These are phyloP conservation scores for Chytriomyces sp. DNA, from an alignment of 192 early-diverging fungal species.

Conservation along the genomic window DNA sequence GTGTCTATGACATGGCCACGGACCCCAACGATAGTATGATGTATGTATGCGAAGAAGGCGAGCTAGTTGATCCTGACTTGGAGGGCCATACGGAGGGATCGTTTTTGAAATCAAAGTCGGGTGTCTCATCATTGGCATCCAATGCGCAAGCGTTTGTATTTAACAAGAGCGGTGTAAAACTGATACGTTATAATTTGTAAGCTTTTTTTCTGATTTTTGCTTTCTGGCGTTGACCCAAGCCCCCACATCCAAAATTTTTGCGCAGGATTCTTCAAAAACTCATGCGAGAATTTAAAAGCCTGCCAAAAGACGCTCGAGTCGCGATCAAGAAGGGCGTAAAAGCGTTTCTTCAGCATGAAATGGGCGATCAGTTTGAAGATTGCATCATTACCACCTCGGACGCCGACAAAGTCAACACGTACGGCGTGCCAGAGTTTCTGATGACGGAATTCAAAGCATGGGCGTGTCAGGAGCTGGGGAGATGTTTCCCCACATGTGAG, in stretches of 20 bases:
- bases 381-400: slow-evolving; percentile 25
- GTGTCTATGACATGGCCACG: too few relatives aligned
- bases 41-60: too few relatives aligned
- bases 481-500: slow-evolving; percentile 31
- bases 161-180: slow-evolving; percentile 14
- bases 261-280: slow-evolving; percentile 23
- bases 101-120: too few relatives aligned
- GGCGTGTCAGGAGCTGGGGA: slow-evolving; percentile 16
- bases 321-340: slow-evolving; percentile 38
- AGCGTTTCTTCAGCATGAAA: slow-evolving; percentile 17
- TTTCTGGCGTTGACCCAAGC: neutral
- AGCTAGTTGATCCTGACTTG: too few relatives aligned
- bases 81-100: too few relatives aligned
- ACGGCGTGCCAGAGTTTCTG: slow-evolving; percentile 24
- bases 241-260: neutral
- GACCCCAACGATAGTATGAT: too few relatives aligned
- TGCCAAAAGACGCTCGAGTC: slow-evolving; percentile 26
- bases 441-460: slow-evolving; percentile 24
- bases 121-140: too few relatives aligned
- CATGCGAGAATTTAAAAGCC: slow-evolving; percentile 29
- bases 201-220: neutral
- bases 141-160: neutral
- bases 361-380: slow-evolving; percentile 14
- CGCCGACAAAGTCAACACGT: slow-evolving; percentile 8
- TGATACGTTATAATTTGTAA: slow-evolving; percentile 13